Evolutionary conservation across 2,329 filamentous ascomycete species (phyloP).

Genomic region (Akanthomyces muscarius): DNA sequence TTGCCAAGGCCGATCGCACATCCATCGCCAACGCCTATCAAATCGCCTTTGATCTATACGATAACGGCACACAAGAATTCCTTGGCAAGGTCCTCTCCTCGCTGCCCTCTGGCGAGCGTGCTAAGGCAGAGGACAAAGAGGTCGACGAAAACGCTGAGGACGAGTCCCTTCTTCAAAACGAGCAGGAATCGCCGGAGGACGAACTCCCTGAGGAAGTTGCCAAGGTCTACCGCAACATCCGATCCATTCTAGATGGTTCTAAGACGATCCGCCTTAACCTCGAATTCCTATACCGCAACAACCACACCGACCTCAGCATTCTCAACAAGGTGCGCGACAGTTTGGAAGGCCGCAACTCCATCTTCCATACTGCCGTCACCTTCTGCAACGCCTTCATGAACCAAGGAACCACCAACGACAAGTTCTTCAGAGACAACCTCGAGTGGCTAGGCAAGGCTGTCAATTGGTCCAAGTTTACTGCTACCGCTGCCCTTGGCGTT

Average conservation of each 20-base stretch:
- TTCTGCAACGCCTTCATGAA: conserved; percentile 99
- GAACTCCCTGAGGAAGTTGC: conserved; percentile 48
- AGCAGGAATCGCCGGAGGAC: conserved; percentile 53
- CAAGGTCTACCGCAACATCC: conserved; percentile 59
- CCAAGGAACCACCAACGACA: conserved; percentile 94
- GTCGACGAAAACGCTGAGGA: conserved; percentile 43
- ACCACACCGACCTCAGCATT: conserved; percentile 86
- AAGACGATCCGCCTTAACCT: conserved; percentile 93
- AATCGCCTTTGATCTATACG: conserved; percentile 95
- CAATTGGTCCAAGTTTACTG: conserved; percentile 99
- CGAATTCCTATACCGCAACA: conserved; percentile 94
- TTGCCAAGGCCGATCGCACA: conserved; percentile 71
- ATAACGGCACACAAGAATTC: conserved; percentile 98
- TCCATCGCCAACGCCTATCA: conserved; percentile 89
- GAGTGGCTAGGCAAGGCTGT: conserved; percentile 98
- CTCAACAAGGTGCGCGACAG: conserved; percentile 96
- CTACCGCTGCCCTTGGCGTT: conserved; percentile 90
- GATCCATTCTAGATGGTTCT: conserved; percentile 74
- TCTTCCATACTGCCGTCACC: conserved; percentile 96
- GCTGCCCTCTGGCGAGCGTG: conserved; percentile 55
- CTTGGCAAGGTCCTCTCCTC: conserved; percentile 82
- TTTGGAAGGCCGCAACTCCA: conserved; percentile 91
- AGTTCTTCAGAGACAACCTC: conserved; percentile 96
- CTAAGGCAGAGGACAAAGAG: conserved; percentile 41
- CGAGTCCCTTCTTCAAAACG: conserved; percentile 46